phyloP scores from a whole-genome alignment of 768 basidiomycete species.

The Hygrocybe punicea region DNA sequence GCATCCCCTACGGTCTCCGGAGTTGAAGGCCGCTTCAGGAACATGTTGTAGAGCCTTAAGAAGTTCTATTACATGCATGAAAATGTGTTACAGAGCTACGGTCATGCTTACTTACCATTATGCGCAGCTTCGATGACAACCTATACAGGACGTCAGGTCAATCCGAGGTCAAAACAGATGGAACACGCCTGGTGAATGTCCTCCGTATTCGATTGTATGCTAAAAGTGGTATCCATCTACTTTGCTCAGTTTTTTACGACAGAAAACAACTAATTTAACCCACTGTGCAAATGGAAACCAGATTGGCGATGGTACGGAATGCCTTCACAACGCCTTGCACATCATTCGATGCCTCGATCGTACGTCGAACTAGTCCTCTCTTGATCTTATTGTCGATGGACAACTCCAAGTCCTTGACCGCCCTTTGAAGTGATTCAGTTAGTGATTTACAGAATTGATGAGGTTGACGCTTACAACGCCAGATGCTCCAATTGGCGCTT shows the following conservation, averaged over 20 bases:
- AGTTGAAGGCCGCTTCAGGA: background rate
- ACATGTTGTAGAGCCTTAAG: background rate
- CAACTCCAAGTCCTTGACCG: background rate
- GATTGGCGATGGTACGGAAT: background rate
- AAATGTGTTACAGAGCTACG: background rate
- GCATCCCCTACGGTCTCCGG: constrained; percentile 1
- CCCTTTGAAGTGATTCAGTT: background rate
- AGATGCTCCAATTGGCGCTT: background rate
- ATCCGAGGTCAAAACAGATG: background rate
- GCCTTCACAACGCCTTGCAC: background rate
- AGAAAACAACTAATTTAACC: background rate
- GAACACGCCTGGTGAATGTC: background rate
- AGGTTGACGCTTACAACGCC: background rate
- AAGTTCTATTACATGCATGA: background rate
- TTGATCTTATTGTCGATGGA: background rate
- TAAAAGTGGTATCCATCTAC: background rate
- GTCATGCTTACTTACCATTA: background rate
- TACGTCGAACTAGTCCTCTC: background rate
- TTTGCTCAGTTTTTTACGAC: background rate
- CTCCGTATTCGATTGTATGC: background rate
- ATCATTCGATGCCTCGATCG: background rate
- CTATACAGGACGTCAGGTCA: background rate
- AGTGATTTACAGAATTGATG: background rate
- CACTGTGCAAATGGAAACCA: background rate
- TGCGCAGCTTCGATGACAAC: background rate